Percentiles rank a stretch among this genome's conserved stretches.
These are phyloP conservation scores for Aspergillus olivimuriae DNA, from an alignment of 495 filamentous ascomycete genomes.

Conservation along the genomic window DNA sequence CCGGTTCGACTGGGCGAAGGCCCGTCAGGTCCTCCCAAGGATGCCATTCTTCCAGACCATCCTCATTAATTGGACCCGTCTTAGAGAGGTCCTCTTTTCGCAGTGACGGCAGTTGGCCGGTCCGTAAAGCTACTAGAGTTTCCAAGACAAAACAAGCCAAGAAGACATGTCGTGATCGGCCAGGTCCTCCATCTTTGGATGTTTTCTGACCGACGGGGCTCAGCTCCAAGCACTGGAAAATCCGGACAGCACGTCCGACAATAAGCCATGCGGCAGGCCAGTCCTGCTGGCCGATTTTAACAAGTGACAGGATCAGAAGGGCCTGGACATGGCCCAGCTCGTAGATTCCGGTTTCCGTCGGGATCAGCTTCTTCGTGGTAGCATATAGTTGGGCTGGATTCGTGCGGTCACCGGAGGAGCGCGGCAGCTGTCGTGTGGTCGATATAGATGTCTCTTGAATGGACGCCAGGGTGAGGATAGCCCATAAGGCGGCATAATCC, in stretches of 20 bases:
- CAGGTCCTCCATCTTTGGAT: no score
- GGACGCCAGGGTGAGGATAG: slow-evolving; percentile 47
- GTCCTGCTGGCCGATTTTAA: slow-evolving; percentile 50
- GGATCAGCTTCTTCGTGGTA: slow-evolving; percentile 50
- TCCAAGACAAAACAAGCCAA: slow-evolving; percentile 61
- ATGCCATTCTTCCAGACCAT: slow-evolving; percentile 67
- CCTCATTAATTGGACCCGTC: slow-evolving; percentile 46
- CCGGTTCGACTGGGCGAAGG: slow-evolving; percentile 25
- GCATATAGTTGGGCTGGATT: slow-evolving; percentile 40
- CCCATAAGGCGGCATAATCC: slow-evolving; percentile 59
- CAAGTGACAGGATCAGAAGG: slow-evolving; percentile 51
- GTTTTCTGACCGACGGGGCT: no score
- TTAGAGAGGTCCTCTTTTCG: slow-evolving; percentile 38
- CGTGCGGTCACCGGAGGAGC: slow-evolving; percentile 11
- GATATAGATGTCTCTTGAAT: slow-evolving; percentile 42
- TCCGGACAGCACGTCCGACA: slow-evolving; percentile 53
- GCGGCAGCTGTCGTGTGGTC: slow-evolving; percentile 20
- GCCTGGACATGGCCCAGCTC: slow-evolving; percentile 58
- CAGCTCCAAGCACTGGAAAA: slow-evolving; percentile 42
- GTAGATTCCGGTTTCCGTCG: slow-evolving; percentile 44
- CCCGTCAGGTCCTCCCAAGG: slow-evolving; percentile 51
- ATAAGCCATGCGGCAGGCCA: slow-evolving; percentile 52
- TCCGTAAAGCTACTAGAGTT: slow-evolving; percentile 50
- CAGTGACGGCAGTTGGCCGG: slow-evolving; percentile 46
- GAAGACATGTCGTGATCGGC: slow-evolving; percentile 44